These are phyloP conservation scores for Rhodotorula sp. DNA, from an alignment of 1,284 basidiomycete genomes.

Conservation along the genomic window DNA sequence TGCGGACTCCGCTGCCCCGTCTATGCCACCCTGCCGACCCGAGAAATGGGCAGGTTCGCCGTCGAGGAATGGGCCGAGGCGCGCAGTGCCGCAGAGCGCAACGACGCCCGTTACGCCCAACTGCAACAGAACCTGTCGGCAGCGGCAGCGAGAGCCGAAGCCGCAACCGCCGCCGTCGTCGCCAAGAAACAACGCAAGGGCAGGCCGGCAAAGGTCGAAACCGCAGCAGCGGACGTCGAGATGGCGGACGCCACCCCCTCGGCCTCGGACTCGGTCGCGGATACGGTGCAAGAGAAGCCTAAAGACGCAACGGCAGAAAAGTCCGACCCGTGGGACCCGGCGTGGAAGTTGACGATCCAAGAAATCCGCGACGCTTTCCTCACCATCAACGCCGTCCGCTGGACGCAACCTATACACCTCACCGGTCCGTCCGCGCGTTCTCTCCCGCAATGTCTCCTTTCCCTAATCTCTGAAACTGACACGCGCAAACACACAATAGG, in stretches of 20 bases:
- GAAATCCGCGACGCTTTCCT: constrained; percentile 68
- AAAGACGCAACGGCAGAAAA: background rate
- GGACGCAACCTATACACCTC: constrained; percentile 92
- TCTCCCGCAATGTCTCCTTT: background rate
- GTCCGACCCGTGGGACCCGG: constrained; percentile 28
- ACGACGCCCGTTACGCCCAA: constrained; percentile 26
- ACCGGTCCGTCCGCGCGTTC: constrained; percentile 62
- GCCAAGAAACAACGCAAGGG: constrained; percentile 9
- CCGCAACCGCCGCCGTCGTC: constrained; percentile 16
- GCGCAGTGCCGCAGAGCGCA: constrained; percentile 42
- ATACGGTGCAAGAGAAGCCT: constrained; percentile 15
- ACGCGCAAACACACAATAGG: constrained; percentile 55
- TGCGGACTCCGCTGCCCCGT: constrained; percentile 88
- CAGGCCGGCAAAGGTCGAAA: constrained; percentile 7
- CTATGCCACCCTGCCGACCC: constrained; percentile 94
- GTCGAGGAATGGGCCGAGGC: constrained; percentile 46
- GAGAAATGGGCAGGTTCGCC: constrained; percentile 92
- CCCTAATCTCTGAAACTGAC: background rate
- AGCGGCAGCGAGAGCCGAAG: background rate
- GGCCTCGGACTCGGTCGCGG: background rate
- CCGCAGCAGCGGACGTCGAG: background rate
- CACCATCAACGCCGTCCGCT: constrained; percentile 84
- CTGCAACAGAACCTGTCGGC: constrained; percentile 2
- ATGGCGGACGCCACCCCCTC: background rate
- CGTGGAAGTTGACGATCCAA: constrained; percentile 36